These are phyloP conservation scores for Hypoxylon sp. DNA, from an alignment of 2,329 filamentous ascomycete genomes.

Conservation along the genomic window DNA sequence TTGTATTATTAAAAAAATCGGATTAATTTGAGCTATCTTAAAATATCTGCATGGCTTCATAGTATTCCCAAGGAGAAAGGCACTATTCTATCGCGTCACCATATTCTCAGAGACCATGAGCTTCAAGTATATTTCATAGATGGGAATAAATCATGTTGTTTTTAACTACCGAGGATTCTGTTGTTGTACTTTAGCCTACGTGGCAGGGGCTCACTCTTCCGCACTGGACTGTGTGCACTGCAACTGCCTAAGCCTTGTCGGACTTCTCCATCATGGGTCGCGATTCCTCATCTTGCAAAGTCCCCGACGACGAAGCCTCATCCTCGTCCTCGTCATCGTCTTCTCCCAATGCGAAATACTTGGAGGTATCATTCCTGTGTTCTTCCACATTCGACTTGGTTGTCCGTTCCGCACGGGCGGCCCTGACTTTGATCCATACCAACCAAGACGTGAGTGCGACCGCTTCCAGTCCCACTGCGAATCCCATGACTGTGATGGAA, in stretches of 20 bases:
- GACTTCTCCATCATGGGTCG: slow-evolving; percentile 23
- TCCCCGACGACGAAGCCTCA: slow-evolving; percentile 4
- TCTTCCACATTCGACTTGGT: not conserved
- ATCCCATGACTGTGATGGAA: slow-evolving; percentile 6
- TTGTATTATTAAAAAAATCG: not conserved
- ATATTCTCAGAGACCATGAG: not conserved
- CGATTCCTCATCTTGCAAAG: slow-evolving; percentile 15
- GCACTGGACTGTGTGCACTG: not conserved
- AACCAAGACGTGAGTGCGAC: slow-evolving; percentile 14
- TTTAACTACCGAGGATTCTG: not conserved
- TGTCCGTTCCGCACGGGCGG: slow-evolving; percentile 4
- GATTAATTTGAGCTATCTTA: too few relatives aligned
- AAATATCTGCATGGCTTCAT: not conserved
- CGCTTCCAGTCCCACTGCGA: slow-evolving; percentile 7
- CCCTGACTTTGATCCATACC: slow-evolving; percentile 9
- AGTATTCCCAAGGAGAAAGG: not conserved
- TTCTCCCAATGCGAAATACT: slow-evolving; percentile 15
- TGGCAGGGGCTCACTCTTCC: not conserved
- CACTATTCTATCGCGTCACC: not conserved
- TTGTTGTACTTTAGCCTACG: not conserved
- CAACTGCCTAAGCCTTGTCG: slow-evolving; percentile 6
- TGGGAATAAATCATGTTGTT: not conserved
- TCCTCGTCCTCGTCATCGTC: slow-evolving; percentile 17
- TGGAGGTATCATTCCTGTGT: not conserved
- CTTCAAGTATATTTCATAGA: not conserved